phyloP scores from a whole-genome alignment of 1,284 basidiomycete genomes.

The Sanghuangporus sanghuang region DNA sequence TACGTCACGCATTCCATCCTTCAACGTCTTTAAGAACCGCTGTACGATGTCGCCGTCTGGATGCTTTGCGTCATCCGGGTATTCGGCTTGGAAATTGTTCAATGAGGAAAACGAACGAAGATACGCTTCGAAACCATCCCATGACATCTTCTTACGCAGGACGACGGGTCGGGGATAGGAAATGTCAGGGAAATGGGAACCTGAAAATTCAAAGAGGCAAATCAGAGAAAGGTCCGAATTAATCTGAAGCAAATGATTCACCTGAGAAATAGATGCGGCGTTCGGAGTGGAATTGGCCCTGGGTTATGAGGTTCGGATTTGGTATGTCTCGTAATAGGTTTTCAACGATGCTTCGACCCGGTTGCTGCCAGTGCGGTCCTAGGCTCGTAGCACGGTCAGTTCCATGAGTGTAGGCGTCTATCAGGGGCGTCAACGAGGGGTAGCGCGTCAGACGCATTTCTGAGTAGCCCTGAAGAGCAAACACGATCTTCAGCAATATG shows the following conservation, averaged over 20 bases:
- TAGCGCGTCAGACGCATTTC: constrained; percentile 67
- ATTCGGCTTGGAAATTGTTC: constrained; percentile 61
- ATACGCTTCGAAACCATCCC: constrained; percentile 63
- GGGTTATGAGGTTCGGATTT: constrained; percentile 40
- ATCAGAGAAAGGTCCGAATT: neutral
- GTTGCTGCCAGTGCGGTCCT: constrained; percentile 77
- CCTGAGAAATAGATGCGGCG: constrained; percentile 54
- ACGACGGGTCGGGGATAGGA: constrained; percentile 45
- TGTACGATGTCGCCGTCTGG: constrained; percentile 58
- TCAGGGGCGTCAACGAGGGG: constrained; percentile 53
- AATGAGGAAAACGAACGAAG: constrained; percentile 70
- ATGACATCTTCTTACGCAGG: constrained; percentile 56
- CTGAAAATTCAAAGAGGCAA: constrained; percentile 19
- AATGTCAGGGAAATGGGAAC: constrained; percentile 39
- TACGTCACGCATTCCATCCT: constrained; percentile 35
- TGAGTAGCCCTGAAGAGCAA: constrained; percentile 57
- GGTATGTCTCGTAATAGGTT: constrained; percentile 67
- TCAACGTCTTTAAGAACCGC: constrained; percentile 51
- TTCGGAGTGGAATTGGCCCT: constrained; percentile 34
- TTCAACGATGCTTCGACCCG: constrained; percentile 74
- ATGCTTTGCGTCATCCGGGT: constrained; percentile 51
- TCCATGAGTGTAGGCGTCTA: constrained; percentile 58
- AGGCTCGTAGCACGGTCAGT: constrained; percentile 47
- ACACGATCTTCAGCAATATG: neutral
- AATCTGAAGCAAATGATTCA: constrained; percentile 21